Percentiles rank a stretch among this genome's conserved stretches.
Conservation (phyloP, 176 grass and related monocot genomes). For the barley (Hordeum vulgare) region MorexV3_pseudomolecules_assembly NC_058518.1:298993005-298993504, state of each 20-base stretch:
- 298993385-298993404: no score
- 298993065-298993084: constrained; percentile 1
- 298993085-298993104: background rate
- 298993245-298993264: background rate
- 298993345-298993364: no score
- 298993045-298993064: background rate
- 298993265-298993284: background rate
- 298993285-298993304: no score
- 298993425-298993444: no score
- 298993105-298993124: background rate
- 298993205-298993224: background rate
- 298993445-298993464: no score
- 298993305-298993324: no score
- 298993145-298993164: constrained; percentile 5
- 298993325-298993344: no score
- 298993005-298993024: background rate
- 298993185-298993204: background rate
- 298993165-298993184: background rate
- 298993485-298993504: no score
- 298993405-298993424: no score
- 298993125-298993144: background rate
- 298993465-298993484: no score
- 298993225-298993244: background rate
- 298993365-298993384: no score
- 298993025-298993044: background rate